A percentile compares a stretch with the other conserved stretches of the same genome.
These are phyloP conservation scores for Aspergillaceae sp. DNA, from an alignment of 2,329 filamentous ascomycete genomes.

Conservation along the genomic window DNA sequence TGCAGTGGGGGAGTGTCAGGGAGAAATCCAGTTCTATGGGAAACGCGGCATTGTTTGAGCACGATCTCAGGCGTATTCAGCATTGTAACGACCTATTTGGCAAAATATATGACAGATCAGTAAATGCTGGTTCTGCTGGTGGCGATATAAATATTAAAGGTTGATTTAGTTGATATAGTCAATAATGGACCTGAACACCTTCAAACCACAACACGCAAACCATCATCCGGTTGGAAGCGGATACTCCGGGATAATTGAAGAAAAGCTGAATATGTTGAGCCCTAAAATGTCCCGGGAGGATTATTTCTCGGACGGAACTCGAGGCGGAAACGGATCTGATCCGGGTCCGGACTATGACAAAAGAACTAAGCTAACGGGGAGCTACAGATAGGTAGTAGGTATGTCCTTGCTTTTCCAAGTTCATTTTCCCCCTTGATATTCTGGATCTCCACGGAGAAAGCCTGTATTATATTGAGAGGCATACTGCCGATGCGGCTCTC, in stretches of 20 bases:
- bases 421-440: not conserved
- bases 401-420: too few species aligned
- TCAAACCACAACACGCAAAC: too few species aligned
- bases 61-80: slow-evolving; percentile 18
- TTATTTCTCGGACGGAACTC: not conserved
- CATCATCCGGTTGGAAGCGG: too few species aligned
- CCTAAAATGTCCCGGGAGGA: not conserved
- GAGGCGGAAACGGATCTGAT: slow-evolving; percentile 21
- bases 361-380: not conserved
- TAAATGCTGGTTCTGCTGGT: too few species aligned
- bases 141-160: not conserved
- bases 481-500: slow-evolving; percentile 63
- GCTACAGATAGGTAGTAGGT: not conserved
- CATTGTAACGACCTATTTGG: slow-evolving; percentile 11
- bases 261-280: too few species aligned
- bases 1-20: slow-evolving; percentile 66
- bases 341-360: slow-evolving; percentile 2
- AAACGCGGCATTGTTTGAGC: slow-evolving; percentile 61
- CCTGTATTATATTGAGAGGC: slow-evolving; percentile 64
- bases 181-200: too few species aligned
- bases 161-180: too few species aligned
- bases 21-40: slow-evolving; percentile 63
- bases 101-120: too few species aligned
- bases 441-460: slow-evolving; percentile 56
- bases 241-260: too few species aligned